Base-by-base conservation (phyloP, 2,329 filamentous ascomycete species). In the Beauveria varroae region DNA sequence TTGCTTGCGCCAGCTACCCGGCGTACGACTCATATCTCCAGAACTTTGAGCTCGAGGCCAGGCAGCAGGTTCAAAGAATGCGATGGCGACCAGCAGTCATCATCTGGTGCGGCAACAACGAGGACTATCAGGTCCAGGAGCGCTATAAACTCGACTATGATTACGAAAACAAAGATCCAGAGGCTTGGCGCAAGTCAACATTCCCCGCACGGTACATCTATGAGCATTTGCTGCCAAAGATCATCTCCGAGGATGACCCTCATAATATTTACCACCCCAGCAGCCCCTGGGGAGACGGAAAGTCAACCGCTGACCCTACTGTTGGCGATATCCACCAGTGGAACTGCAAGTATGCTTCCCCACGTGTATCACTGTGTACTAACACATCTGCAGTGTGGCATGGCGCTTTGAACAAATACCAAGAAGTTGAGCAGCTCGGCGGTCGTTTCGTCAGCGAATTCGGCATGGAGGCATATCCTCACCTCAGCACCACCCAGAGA, bases 401-500 rank as follows among this genome's bases (percentile, higher is more conserved):
- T 52, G 68, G 68, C 7, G 58, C 69, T 86, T 87, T 43, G 86
- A 86, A 90, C 67, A 88, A 89, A 63, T 93, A 93, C 68, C 90
- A 93, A 69, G 86, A 90, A 64, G 89, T 87, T 57, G 82, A 86
- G 64, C 82, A 81, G 22, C 79, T 93, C 3, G 83, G 85, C 18
- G 89, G 89, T 16, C 84, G 90, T 2, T 93, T 93, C 75, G 86
- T 91, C 64, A 90, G 86, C 66, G 90, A 93, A 68, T 93, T 93
- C 66, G 90, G 90, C 62, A 92, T 93, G 87, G 88, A 70, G 83
- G 90, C 71, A 4, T 66, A 70, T 10, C 90, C 90, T 1, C 84
- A 89, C 69, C 80, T 90, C 65, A 79, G 85, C 54, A 93, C 90
- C 0, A 86, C 90, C 64, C 81, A 84, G 53, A 74, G 80, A 51